Percentiles rank a stretch among this genome's conserved stretches.
These are phyloP conservation scores for Monosiga brevicollis DNA, from an alignment of 78 protist species.

Conservation along the genomic window DNA sequence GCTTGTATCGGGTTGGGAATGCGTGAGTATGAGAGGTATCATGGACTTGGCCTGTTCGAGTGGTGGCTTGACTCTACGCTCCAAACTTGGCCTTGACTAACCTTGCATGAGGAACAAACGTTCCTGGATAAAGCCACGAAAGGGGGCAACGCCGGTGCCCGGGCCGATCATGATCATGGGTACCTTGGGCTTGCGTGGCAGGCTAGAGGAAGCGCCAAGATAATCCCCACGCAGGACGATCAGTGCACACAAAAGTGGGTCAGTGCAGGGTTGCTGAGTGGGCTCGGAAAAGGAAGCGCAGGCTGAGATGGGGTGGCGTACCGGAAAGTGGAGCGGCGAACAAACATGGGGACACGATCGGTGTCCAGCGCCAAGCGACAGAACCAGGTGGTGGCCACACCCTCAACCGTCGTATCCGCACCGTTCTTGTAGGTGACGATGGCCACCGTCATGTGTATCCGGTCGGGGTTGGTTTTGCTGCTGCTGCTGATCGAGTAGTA, in stretches of 20 bases:
- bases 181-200: not conserved
- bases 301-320: too few species aligned
- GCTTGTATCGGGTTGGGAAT: not conserved
- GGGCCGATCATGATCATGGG: slow-evolving; percentile 52
- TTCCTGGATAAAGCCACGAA: slow-evolving; percentile 57
- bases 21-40: not conserved
- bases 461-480: slow-evolving; percentile 5
- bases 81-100: too few species aligned
- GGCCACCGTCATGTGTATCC: slow-evolving; percentile 55
- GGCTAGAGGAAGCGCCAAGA: not conserved
- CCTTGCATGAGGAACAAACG: not conserved
- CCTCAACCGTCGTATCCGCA: slow-evolving; percentile 38
- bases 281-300: too few species aligned
- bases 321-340: slow-evolving; percentile 34
- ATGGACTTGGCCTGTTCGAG: not conserved
- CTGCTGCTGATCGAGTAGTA: slow-evolving; percentile 61
- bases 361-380: not conserved
- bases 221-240: too few species aligned
- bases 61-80: not conserved
- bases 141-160: slow-evolving; percentile 75
- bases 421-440: slow-evolving; percentile 43
- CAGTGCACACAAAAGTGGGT: too few species aligned
- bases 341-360: slow-evolving; percentile 16
- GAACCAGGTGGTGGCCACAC: slow-evolving; percentile 70
- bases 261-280: too few species aligned